These are phyloP conservation scores for Podospora conica DNA, from an alignment of 495 filamentous ascomycete genomes.

Conservation along the genomic window DNA sequence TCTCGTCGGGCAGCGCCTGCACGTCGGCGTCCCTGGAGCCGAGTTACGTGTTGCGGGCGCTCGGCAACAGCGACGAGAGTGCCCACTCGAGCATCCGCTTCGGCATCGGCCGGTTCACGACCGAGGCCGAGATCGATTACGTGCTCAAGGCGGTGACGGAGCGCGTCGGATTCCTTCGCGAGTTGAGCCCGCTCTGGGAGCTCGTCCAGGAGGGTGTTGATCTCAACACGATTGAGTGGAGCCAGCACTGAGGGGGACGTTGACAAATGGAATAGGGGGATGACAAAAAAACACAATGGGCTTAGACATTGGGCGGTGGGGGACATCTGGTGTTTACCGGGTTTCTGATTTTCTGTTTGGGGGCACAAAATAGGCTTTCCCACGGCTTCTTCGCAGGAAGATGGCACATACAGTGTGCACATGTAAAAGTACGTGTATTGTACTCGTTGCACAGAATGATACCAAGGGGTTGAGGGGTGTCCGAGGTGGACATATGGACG, in stretches of 20 bases:
- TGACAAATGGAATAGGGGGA: neutral
- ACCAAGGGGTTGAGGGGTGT: conserved; percentile 5
- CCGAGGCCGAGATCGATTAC: conserved; percentile 93
- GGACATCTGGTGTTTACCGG: neutral
- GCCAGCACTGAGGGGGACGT: conserved; percentile 61
- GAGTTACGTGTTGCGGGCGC: conserved; percentile 86
- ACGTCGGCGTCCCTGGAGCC: conserved; percentile 95
- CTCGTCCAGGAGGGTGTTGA: conserved; percentile 95
- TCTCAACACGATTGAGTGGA: conserved; percentile 96
- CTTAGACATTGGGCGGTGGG: neutral
- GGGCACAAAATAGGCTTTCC: neutral
- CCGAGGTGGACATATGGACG: neutral
- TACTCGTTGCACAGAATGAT: conserved; percentile 12
- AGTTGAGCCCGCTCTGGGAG: conserved; percentile 96
- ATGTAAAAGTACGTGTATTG: conserved; percentile 1
- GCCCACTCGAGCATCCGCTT: conserved; percentile 97
- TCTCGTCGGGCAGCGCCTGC: conserved; percentile 95
- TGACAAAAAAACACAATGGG: neutral
- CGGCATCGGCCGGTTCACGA: conserved; percentile 94
- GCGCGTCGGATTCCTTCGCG: conserved; percentile 83
- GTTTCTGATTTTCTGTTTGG: neutral
- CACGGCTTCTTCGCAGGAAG: neutral
- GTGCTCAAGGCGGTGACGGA: conserved; percentile 90
- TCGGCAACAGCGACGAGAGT: conserved; percentile 93
- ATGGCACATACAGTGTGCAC: neutral